phyloP scores from a whole-genome alignment of 108 stramenopile species.

The Fragilaria crotonensis region DNA sequence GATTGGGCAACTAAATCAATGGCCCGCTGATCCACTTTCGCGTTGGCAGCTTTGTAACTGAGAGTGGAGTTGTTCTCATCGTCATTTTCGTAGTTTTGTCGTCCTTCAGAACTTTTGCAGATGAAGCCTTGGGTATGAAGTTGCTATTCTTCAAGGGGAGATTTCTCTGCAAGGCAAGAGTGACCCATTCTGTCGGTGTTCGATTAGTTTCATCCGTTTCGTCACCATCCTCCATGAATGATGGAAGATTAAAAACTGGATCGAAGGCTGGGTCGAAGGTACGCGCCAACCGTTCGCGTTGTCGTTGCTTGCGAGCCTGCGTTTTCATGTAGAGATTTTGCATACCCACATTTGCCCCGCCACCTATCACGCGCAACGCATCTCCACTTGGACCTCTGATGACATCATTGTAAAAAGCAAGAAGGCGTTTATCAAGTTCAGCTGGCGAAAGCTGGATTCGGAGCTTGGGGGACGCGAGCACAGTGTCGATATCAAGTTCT shows the following conservation, averaged over 20 bases:
- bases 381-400: constrained; percentile 65
- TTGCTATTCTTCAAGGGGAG: not conserved
- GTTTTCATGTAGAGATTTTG: constrained; percentile 68
- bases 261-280: not conserved
- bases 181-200: not conserved
- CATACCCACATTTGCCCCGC: constrained; percentile 63
- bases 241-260: not conserved
- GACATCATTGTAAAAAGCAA: constrained; percentile 67
- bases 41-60: no score
- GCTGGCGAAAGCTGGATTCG: constrained; percentile 77
- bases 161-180: not conserved
- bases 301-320: constrained; percentile 19
- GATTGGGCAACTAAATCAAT: no score
- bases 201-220: not conserved
- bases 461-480: constrained; percentile 66
- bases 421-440: constrained; percentile 69
- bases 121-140: no score
- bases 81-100: constrained; percentile 17
- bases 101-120: not conserved
- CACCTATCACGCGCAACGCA: constrained; percentile 64
- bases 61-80: constrained; percentile 14
- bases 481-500: constrained; percentile 72
- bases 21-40: no score
- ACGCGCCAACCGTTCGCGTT: not conserved
- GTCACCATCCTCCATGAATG: not conserved